Conservation (phyloP, 106 monocot species). For the Ottelia alismoides region DNA sequence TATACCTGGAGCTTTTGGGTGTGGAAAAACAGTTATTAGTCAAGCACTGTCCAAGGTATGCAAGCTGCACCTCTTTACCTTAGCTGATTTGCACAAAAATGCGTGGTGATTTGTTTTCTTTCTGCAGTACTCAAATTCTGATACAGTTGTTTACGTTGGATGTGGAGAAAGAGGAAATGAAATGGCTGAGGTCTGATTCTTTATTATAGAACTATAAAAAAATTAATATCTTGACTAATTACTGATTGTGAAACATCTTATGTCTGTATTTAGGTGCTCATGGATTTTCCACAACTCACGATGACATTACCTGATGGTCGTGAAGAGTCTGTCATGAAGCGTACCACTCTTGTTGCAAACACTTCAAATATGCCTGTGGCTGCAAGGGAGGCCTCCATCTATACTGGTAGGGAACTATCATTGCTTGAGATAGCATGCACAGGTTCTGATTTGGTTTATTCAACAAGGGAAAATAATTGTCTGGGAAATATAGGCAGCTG, state of each 20-base stretch:
- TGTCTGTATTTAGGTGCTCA: no score
- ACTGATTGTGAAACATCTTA: no score
- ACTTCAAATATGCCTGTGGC: constrained; percentile 99
- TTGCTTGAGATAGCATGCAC: no score
- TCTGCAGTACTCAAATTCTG: constrained; percentile 92
- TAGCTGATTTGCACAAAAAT: background rate
- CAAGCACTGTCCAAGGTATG: constrained; percentile 97
- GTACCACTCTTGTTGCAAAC: constrained; percentile 97
- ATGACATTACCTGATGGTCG: constrained; percentile 99
- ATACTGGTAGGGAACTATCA: constrained; percentile 71
- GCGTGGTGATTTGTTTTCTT: background rate
- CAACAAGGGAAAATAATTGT: no score
- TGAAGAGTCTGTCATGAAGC: constrained; percentile 99
- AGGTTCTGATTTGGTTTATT: no score
- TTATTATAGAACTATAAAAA: no score
- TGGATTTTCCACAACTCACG: constrained; percentile 99
- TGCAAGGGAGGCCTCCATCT: constrained; percentile 98
- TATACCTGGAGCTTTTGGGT: constrained; percentile 99
- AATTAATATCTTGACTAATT: no score
- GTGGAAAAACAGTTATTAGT: constrained; percentile 99
- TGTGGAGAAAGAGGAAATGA: constrained; percentile 99
- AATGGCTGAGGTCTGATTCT: constrained; percentile 81
- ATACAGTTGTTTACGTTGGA: constrained; percentile 96
- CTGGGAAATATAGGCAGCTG: no score
- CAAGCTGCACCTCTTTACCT: background rate